These are phyloP conservation scores for Mycena venus DNA, from an alignment of 768 basidiomycete species.

Conservation along the genomic window DNA sequence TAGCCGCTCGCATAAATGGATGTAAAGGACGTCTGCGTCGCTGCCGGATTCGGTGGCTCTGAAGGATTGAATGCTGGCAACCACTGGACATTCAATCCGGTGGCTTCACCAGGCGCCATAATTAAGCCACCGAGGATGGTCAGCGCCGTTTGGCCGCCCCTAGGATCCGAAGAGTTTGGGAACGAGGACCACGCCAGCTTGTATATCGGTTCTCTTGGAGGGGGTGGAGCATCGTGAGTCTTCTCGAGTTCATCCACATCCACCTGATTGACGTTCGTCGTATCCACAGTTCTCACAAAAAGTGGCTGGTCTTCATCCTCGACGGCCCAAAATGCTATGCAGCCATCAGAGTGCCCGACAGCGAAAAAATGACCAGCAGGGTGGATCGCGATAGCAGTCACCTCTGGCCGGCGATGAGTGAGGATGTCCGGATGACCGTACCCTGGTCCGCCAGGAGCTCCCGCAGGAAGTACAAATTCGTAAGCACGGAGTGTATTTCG, in stretches of 20 bases:
- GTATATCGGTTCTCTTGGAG: slow-evolving; percentile 80
- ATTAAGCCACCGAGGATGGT: slow-evolving; percentile 83
- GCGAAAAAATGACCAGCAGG: slow-evolving; percentile 84
- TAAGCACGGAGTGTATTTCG: slow-evolving; percentile 70
- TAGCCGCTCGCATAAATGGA: slow-evolving; percentile 69
- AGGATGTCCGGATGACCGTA: slow-evolving; percentile 76
- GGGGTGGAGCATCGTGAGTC: slow-evolving; percentile 40
- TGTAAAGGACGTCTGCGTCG: slow-evolving; percentile 55
- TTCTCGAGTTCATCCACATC: slow-evolving; percentile 62
- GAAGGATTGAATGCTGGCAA: slow-evolving; percentile 75
- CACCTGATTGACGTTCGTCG: slow-evolving; percentile 66
- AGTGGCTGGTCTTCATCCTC: slow-evolving; percentile 85
- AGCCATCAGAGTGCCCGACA: slow-evolving; percentile 86
- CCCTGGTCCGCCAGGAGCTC: slow-evolving; percentile 84
- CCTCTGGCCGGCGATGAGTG: slow-evolving; percentile 75
- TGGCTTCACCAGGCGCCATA: slow-evolving; percentile 54
- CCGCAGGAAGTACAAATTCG: slow-evolving; percentile 80
- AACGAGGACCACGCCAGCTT: slow-evolving; percentile 89
- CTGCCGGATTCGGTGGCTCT: slow-evolving; percentile 53
- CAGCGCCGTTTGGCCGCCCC: slow-evolving; percentile 80
- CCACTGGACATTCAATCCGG: slow-evolving; percentile 77
- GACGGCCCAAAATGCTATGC: slow-evolving; percentile 85
- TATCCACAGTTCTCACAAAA: slow-evolving; percentile 77
- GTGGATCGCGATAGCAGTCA: slow-evolving; percentile 80
- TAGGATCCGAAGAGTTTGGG: slow-evolving; percentile 71